Evolutionary conservation across 2,329 filamentous ascomycete species (phyloP), one percentile per base, ranked within the genome.

Genomic region (Alternaria incomplexa): DNA sequence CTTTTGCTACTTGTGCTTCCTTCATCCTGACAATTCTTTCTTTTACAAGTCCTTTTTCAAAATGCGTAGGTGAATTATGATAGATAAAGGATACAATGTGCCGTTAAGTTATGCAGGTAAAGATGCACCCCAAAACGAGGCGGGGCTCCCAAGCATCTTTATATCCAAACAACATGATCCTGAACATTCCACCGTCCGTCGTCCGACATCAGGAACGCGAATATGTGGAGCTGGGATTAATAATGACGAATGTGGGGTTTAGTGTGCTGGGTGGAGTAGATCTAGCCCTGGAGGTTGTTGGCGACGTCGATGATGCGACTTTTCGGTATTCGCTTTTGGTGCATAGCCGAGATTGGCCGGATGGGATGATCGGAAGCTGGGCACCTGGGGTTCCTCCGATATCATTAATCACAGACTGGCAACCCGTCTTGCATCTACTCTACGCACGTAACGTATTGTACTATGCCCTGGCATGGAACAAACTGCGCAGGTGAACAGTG

Each of bases 1-100:
- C 75, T 47, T 73, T 68, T 47, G 71, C 56, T 12, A 83, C 71
- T 36, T 79, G 67, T 6, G 77, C 81, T 77, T 83, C 80, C 66
- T 83, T 83, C 81, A 83, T 83, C 10, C 26, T 71, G 46, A 20
- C 36, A 40, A n/a, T n/a, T 51, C 17, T 56, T 23, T 13, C 11
- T 23, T 26, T 7, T 6, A 15, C 13, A 20, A 5, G 12, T n/a
- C 3, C 5, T 23, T 3, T 51, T 45, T 2, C 20, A 4, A 45
- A 13, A 13, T 45, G 32, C 4, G 15, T 36, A 36, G 32, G n/a
- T 3, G 15, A n/a, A 36, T 36, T 36, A 36, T 3, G 4, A 5
- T n/a, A 9, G 15, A n/a, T 3, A 36, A 8, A n/a, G 32, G 15
- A 1, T 17, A 47, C 3, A n/a, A n/a, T 15, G 22, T 10, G 6